A percentile compares a stretch with the other conserved stretches of the same genome.
phyloP scores from a whole-genome alignment of 2,329 filamentous ascomycete genomes.

The Coniochaeta pulveracea region DNA sequence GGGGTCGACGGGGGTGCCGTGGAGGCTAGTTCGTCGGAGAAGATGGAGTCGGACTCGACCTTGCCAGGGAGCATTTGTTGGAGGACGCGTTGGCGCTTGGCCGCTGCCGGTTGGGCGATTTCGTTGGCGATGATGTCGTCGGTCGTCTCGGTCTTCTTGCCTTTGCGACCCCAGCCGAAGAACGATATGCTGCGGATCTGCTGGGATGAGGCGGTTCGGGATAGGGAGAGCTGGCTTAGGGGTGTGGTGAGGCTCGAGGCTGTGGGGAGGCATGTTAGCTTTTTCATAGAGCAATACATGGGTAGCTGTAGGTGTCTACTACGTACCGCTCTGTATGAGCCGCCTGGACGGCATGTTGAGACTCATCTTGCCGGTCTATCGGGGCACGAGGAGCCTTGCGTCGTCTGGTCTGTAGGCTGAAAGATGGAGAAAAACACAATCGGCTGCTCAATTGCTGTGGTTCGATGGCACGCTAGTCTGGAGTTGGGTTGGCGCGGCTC shows the following conservation, averaged over 20 bases:
- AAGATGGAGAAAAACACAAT: constrained; percentile 8
- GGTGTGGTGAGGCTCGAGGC: constrained; percentile 10
- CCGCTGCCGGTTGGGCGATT: constrained; percentile 1
- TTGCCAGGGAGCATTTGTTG: constrained; percentile 4
- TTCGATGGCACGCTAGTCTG: no score
- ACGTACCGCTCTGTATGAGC: constrained; percentile 48
- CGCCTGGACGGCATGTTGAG: constrained; percentile 51
- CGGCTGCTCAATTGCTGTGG: no score
- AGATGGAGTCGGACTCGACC: constrained; percentile 38
- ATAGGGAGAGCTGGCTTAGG: constrained; percentile 12
- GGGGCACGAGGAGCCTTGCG: constrained; percentile 12
- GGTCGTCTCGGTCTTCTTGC: constrained; percentile 7
- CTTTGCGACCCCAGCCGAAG: constrained; percentile 16
- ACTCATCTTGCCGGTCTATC: constrained; percentile 42
- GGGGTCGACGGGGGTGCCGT: constrained; percentile 14
- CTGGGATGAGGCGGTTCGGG: constrained; percentile 2
- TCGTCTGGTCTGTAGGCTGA: constrained; percentile 2
- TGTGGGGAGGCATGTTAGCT: not conserved
- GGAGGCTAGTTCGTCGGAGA: constrained; percentile 31
- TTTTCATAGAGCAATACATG: not conserved
- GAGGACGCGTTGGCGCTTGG: constrained; percentile 5
- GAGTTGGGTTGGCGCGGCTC: no score
- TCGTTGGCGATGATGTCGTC: constrained; percentile 1
- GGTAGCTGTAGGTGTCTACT: constrained; percentile 4
- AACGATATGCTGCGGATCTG: constrained; percentile 21